phyloP scores from a whole-genome alignment of 2,329 filamentous ascomycete species.

The Dactylellina drechsleri region DNA sequence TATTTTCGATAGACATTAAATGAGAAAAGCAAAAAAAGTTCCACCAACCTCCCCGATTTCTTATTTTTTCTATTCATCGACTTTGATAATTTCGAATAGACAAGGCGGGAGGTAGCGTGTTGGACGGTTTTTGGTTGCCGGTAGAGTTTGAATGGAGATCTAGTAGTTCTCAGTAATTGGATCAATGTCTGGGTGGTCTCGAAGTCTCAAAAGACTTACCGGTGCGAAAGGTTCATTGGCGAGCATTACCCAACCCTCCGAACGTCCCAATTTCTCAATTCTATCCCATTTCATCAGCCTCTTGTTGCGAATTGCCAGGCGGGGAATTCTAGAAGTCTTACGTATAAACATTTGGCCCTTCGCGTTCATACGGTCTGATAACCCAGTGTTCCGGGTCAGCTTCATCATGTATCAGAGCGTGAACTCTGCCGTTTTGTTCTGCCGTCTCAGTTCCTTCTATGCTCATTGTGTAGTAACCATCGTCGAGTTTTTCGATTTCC shows the following conservation, averaged over 20 bases:
- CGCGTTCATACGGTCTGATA: constrained; percentile 24
- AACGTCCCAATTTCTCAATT: constrained; percentile 22
- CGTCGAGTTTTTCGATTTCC: constrained; percentile 32
- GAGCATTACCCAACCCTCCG: constrained; percentile 24
- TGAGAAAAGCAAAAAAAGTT: no score
- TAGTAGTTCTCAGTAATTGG: constrained; percentile 1
- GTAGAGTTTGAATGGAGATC: constrained; percentile 23
- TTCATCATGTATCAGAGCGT: constrained; percentile 21
- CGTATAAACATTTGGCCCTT: constrained; percentile 36
- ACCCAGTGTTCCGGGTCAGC: constrained; percentile 17
- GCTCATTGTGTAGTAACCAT: constrained; percentile 20
- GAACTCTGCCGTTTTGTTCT: constrained; percentile 29
- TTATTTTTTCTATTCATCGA: constrained; percentile 8
- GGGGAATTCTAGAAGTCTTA: constrained; percentile 1
- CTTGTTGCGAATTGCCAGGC: neutral
- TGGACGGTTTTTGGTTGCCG: constrained; percentile 19
- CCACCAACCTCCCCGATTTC: no score
- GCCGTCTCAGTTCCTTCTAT: constrained; percentile 22
- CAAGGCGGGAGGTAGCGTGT: constrained; percentile 18
- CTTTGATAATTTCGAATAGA: constrained; percentile 29
- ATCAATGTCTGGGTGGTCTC: neutral
- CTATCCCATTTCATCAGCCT: constrained; percentile 6
- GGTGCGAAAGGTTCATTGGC: constrained; percentile 28
- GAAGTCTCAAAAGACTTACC: constrained; percentile 9
- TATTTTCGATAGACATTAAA: no score